Base-by-base conservation (phyloP, 2,329 filamentous ascomycete genomes). In the Alternaria solani region DNA sequence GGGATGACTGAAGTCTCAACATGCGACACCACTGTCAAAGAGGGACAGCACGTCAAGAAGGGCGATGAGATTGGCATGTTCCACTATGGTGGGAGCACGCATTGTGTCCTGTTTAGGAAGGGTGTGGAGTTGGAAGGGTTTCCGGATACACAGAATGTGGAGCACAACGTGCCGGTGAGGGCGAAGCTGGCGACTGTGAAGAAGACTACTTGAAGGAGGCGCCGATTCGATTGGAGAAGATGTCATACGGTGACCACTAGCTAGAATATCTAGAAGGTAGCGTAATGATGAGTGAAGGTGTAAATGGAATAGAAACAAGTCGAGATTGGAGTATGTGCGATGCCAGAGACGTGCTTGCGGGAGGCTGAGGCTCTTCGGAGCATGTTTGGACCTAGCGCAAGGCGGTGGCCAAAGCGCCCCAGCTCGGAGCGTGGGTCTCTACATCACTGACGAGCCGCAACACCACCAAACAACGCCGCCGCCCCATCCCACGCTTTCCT, bases 1-100 rank as follows among this genome's bases (percentile, higher is more conserved):
- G 91, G 91, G 1, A 93, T 93, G 91, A 88, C 88, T 42, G 91
- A 94, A 77, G 90, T 93, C 12, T 89, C 86, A 59, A 88, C 89
- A 0, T 92, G 90, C 69, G 89, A 92, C 52, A 88, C 91, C 49
- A 90, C 87, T 0, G 89, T 91, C 11, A 83, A 83, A 67, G 85
- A 88, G 70, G 90, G 89, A 0, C 84, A 92, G 72, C 82, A 84
- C 53, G 72, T 93, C 16, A 81, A 81, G 53, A 93, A 92, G 81
- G 91, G 91, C 1, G 86, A 92, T 5, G 80, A 92, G 79, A 81
- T 88, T 39, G 91, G 91, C 42, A 92, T 92, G 89, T 93, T 93
- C 77, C 91, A 93, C 72, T 93, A 89, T 73, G 91, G 91, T n/a
- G 91, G 91, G 0, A 89, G 86, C 7, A 88, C 87, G 1, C 87